Percentiles rank a stretch among this genome's conserved stretches.
Conservation (phyloP, 2,329 filamentous ascomycete genomes). For the Phialophora verrucosa region DNA sequence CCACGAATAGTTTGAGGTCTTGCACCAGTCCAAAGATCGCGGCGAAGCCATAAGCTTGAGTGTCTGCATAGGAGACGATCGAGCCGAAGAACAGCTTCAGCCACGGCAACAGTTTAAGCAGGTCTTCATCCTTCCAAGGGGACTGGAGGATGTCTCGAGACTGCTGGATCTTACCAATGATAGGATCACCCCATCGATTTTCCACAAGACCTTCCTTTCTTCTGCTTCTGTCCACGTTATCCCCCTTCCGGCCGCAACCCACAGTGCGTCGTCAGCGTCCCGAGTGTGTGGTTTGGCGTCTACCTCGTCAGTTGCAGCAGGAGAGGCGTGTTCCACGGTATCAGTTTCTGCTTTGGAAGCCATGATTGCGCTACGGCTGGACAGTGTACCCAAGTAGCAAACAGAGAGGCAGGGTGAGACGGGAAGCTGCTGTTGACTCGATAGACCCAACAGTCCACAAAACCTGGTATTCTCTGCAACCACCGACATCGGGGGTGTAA, state of each 20-base stretch:
- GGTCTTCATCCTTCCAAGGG: too few relatives aligned
- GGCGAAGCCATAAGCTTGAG: constrained; percentile 24
- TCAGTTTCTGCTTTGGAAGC: constrained; percentile 15
- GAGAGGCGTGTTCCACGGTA: constrained; percentile 9
- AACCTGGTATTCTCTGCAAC: too few relatives aligned
- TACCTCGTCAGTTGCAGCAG: background rate
- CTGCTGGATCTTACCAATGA: constrained; percentile 18
- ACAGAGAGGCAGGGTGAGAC: background rate
- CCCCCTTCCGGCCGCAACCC: constrained; percentile 11
- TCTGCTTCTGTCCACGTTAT: constrained; percentile 19
- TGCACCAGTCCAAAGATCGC: constrained; percentile 24
- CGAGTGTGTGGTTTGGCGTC: constrained; percentile 13
- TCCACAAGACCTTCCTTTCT: constrained; percentile 20
- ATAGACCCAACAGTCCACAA: too few relatives aligned
- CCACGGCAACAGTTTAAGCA: too few relatives aligned
- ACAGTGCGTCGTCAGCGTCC: constrained; percentile 18
- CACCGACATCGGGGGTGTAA: too few relatives aligned
- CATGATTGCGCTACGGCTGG: background rate
- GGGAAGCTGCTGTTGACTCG: background rate
- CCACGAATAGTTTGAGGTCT: constrained; percentile 20
- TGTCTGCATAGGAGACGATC: constrained; percentile 22
- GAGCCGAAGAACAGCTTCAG: constrained; percentile 19
- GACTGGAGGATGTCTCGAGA: background rate
- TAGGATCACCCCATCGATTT: constrained; percentile 22
- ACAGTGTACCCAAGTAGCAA: background rate